These are phyloP conservation scores for Heterobasidion parviporum DNA, from an alignment of 1,284 basidiomycete species.

Conservation along the genomic window DNA sequence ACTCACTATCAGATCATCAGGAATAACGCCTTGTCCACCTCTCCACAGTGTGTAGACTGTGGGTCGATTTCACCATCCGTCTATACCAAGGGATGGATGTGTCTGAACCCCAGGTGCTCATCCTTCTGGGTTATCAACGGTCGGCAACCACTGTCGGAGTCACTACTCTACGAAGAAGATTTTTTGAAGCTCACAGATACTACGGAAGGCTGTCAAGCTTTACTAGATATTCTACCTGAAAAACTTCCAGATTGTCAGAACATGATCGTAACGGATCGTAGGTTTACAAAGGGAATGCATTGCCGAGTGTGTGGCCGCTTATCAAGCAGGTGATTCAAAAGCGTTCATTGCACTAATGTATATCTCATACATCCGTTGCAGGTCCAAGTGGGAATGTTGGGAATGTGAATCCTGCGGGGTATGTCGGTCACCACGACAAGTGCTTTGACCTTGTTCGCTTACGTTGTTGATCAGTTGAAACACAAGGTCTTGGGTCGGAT, in stretches of 20 bases:
- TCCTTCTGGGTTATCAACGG: constrained; percentile 42
- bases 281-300: constrained; percentile 62
- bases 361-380: constrained; percentile 17
- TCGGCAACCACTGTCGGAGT: constrained; percentile 5
- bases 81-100: constrained; percentile 52
- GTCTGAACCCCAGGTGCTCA: constrained; percentile 46
- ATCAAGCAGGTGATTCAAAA: constrained; percentile 47
- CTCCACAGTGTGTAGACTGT: constrained; percentile 23
- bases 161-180: constrained; percentile 33
- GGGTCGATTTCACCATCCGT: constrained; percentile 37
- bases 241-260: constrained; percentile 12
- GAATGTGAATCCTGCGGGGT: constrained; percentile 53
- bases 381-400: constrained; percentile 67
- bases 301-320: constrained; percentile 60
- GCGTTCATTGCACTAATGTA: not conserved
- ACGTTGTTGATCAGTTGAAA: constrained; percentile 3
- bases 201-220: not conserved
- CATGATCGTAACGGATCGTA: constrained; percentile 39
- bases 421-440: constrained; percentile 6
- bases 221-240: not conserved
- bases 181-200: constrained; percentile 23
- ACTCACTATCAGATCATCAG: too few species aligned
- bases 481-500: constrained; percentile 20
- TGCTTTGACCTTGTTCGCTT: not conserved
- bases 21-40: too few species aligned